Evolutionary conservation across 2,329 filamentous ascomycete genomes (phyloP).

Genomic region (Trichoderma aggressivum): DNA sequence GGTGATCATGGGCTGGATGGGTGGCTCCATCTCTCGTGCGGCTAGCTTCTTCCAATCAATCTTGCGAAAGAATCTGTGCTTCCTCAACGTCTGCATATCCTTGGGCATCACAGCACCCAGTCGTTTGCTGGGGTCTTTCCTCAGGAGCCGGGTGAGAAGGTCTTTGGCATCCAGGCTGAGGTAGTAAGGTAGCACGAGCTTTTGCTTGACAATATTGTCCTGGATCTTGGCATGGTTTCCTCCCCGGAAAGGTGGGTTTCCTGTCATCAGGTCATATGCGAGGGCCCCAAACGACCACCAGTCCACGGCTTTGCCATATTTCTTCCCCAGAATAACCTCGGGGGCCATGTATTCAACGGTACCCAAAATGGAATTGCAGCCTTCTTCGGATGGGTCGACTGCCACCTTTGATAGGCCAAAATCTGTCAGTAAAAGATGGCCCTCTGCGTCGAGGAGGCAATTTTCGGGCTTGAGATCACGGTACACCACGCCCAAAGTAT

Average conservation of each 20-base stretch:
- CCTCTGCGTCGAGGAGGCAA: slow-evolving; percentile 85
- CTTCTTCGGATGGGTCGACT: slow-evolving; percentile 59
- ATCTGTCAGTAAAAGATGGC: slow-evolving; percentile 90
- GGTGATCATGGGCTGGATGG: slow-evolving; percentile 90
- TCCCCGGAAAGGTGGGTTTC: slow-evolving; percentile 84
- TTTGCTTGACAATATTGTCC: slow-evolving; percentile 92
- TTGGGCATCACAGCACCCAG: slow-evolving; percentile 86
- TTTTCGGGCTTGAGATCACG: slow-evolving; percentile 98
- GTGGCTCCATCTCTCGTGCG: slow-evolving; percentile 76
- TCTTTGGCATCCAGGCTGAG: slow-evolving; percentile 91
- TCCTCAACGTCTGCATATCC: slow-evolving; percentile 81
- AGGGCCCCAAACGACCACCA: slow-evolving; percentile 98
- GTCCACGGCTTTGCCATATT: slow-evolving; percentile 92
- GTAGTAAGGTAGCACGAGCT: slow-evolving; percentile 84
- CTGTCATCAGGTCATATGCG: slow-evolving; percentile 88
- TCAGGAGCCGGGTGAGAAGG: slow-evolving; percentile 80
- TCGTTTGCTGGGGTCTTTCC: slow-evolving; percentile 88
- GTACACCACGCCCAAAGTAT: slow-evolving; percentile 89
- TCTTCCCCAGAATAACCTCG: slow-evolving; percentile 81
- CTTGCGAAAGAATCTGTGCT: slow-evolving; percentile 93
- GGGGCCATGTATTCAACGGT: slow-evolving; percentile 99
- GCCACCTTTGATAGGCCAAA: slow-evolving; percentile 96
- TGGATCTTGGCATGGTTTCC: slow-evolving; percentile 93
- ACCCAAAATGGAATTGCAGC: slow-evolving; percentile 85
- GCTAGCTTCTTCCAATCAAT: slow-evolving; percentile 92